phyloP scores from a whole-genome alignment of 805 yeast genomes.

The Saturnispora mendoncae region DNA sequence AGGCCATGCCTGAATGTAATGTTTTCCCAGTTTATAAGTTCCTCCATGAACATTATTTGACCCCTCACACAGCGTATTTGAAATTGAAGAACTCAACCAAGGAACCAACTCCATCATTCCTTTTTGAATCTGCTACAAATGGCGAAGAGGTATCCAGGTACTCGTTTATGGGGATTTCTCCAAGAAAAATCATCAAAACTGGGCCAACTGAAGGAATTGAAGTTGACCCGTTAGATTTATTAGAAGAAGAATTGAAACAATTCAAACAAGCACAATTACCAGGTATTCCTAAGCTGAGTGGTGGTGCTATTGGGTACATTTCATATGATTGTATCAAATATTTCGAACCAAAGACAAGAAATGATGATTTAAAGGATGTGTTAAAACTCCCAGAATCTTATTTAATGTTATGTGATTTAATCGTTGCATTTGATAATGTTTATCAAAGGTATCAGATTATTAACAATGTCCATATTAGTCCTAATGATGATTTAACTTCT shows the following conservation, averaged over 20 bases:
- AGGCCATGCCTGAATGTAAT: slow-evolving; percentile 37
- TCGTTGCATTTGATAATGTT: slow-evolving; percentile 90
- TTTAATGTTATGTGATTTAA: slow-evolving; percentile 82
- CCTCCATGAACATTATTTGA: slow-evolving; percentile 66
- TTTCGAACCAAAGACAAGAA: slow-evolving; percentile 85
- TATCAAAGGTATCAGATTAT: slow-evolving; percentile 88
- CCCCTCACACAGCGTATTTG: slow-evolving; percentile 86
- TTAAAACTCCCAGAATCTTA: slow-evolving; percentile 85
- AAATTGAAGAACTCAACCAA: slow-evolving; percentile 61
- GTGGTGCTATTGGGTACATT: slow-evolving; percentile 95
- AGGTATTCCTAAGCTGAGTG: slow-evolving; percentile 75
- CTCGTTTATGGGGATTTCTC: slow-evolving; percentile 83
- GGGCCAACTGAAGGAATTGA: slow-evolving; percentile 60
- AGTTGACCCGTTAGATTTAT: slow-evolving; percentile 67
- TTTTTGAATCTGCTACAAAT: slow-evolving; percentile 81
- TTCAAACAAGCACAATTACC: slow-evolving; percentile 69
- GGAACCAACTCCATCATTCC: slow-evolving; percentile 56
- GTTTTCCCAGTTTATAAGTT: slow-evolving; percentile 74
- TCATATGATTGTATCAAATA: slow-evolving; percentile 95
- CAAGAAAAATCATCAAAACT: slow-evolving; percentile 73
- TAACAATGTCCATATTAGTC: slow-evolving; percentile 55
- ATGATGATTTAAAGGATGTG: slow-evolving; percentile 64
- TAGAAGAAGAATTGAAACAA: slow-evolving; percentile 64
- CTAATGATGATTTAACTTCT: slow-evolving; percentile 22
- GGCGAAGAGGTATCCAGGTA: slow-evolving; percentile 87